Percentiles rank a stretch among this genome's conserved stretches.
Evolutionary conservation across 2,329 filamentous ascomycete species (phyloP).

Genomic region (Rhynchosporium secalis): DNA sequence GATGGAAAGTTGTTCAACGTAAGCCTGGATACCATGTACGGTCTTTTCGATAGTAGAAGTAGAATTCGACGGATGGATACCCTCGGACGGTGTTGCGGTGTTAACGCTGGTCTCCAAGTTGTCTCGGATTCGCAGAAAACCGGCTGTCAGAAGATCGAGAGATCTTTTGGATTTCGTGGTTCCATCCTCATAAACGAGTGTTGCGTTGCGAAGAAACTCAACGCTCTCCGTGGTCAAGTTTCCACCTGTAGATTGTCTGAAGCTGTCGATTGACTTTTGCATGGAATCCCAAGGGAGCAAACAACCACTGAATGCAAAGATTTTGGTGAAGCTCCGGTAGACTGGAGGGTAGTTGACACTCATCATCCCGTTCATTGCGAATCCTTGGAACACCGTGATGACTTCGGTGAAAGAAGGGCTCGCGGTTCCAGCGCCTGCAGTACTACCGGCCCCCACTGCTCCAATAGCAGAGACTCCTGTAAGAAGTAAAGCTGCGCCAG

Average conservation of each 20-base stretch:
- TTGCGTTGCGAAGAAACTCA: conserved; percentile 70
- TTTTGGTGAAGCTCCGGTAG: conserved; percentile 86
- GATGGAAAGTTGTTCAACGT: conserved; percentile 79
- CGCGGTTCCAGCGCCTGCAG: conserved; percentile 60
- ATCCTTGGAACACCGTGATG: conserved; percentile 86
- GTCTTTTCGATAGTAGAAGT: conserved; percentile 45
- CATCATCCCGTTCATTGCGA: conserved; percentile 96
- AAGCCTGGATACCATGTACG: conserved; percentile 78
- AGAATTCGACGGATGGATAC: conserved; percentile 25
- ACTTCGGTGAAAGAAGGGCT: conserved; percentile 87
- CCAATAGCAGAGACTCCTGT: conserved; percentile 70
- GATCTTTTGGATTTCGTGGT: conserved; percentile 59
- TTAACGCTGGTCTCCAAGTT: conserved; percentile 51
- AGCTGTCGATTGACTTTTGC: conserved; percentile 80
- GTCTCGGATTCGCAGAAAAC: conserved; percentile 55
- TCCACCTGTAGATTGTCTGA: conserved; percentile 78
- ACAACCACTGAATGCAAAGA: conserved; percentile 90
- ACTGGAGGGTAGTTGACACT: conserved; percentile 84
- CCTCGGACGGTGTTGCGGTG: conserved; percentile 35
- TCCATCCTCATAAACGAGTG: conserved; percentile 67
- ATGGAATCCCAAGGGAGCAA: conserved; percentile 80
- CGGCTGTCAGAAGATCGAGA: conserved; percentile 45
- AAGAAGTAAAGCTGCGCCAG: conserved; percentile 76
- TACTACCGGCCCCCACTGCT: conserved; percentile 53
- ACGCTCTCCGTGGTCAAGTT: conserved; percentile 82